Conservation (phyloP, 257 asterid species). For the Galeopsis tetrahit region DNA sequence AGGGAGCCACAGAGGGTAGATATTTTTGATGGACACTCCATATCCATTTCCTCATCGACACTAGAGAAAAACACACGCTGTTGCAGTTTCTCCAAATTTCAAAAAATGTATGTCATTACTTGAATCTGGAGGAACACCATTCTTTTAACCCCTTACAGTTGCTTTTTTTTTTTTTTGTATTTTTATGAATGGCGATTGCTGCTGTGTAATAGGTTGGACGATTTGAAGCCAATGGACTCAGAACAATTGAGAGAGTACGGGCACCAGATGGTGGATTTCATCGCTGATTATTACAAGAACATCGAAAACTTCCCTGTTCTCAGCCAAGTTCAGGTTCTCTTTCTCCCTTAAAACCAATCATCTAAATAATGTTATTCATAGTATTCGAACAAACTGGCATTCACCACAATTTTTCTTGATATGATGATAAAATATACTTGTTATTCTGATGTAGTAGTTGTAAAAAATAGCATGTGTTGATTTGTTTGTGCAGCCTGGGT, state of each 20-base stretch:
- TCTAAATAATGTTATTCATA: background rate
- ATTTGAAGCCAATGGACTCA: slow-evolving; percentile 85
- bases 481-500: slow-evolving; percentile 75
- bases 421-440: background rate
- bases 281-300: slow-evolving; percentile 90
- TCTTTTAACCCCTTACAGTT: background rate
- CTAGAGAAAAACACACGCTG: background rate
- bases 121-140: slow-evolving; percentile 1
- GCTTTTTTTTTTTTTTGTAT: background rate
- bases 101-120: slow-evolving; percentile 33
- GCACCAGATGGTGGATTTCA: slow-evolving; percentile 94
- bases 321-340: slow-evolving; percentile 90
- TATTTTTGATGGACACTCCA: background rate
- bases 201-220: slow-evolving; percentile 58
- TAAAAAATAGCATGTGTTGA: slow-evolving; percentile 1
- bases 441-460: background rate
- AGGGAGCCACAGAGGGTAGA: background rate
- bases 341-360: background rate
- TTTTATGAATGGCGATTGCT: slow-evolving; percentile 19
- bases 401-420: background rate
- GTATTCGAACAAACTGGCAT: background rate
- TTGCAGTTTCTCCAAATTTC: background rate
- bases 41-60: background rate
- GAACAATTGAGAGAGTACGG: slow-evolving; percentile 85
- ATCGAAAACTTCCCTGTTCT: slow-evolving; percentile 84